These are phyloP conservation scores for Pseudodiploospora longispora DNA, from an alignment of 2,329 filamentous ascomycete genomes.

Conservation along the genomic window DNA sequence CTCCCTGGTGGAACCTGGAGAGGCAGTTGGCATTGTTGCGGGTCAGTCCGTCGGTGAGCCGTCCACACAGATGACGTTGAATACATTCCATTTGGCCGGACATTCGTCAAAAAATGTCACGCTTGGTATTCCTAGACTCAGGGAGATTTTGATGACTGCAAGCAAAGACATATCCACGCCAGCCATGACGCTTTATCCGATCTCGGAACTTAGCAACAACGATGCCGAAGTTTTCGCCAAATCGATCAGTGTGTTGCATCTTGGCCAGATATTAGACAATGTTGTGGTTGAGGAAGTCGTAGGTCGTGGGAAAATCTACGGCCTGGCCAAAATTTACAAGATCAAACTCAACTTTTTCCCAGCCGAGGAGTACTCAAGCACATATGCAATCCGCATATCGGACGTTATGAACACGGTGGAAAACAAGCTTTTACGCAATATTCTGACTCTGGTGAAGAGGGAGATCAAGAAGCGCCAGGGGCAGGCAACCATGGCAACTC, in stretches of 20 bases:
- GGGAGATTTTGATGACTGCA: constrained; percentile 98
- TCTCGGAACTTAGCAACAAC: constrained; percentile 58
- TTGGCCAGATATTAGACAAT: constrained; percentile 77
- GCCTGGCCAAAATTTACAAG: constrained; percentile 76
- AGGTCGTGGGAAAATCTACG: constrained; percentile 59
- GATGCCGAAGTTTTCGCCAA: constrained; percentile 80
- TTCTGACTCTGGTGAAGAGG: constrained; percentile 62
- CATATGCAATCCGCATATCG: constrained; percentile 71
- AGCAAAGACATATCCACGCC: constrained; percentile 84
- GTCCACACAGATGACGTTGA: constrained; percentile 97
- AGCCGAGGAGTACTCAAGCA: constrained; percentile 69
- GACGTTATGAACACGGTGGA: constrained; percentile 80
- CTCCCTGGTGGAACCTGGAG: constrained; percentile 87
- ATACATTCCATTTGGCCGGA: constrained; percentile 98
- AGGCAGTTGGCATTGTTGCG: constrained; percentile 93
- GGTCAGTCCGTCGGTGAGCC: constrained; percentile 96
- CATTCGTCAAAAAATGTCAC: constrained; percentile 99
- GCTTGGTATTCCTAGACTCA: constrained; percentile 89
- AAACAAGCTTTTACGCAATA: constrained; percentile 63
- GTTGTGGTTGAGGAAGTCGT: constrained; percentile 74
- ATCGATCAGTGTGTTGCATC: constrained; percentile 75
- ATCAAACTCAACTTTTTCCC: constrained; percentile 80
- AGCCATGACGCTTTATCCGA: constrained; percentile 75
- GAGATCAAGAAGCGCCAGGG: constrained; percentile 77
- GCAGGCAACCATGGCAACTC: constrained; percentile 60